Conservation (phyloP, 2,329 filamentous ascomycete species). For the Microdochium nivale region DNA sequence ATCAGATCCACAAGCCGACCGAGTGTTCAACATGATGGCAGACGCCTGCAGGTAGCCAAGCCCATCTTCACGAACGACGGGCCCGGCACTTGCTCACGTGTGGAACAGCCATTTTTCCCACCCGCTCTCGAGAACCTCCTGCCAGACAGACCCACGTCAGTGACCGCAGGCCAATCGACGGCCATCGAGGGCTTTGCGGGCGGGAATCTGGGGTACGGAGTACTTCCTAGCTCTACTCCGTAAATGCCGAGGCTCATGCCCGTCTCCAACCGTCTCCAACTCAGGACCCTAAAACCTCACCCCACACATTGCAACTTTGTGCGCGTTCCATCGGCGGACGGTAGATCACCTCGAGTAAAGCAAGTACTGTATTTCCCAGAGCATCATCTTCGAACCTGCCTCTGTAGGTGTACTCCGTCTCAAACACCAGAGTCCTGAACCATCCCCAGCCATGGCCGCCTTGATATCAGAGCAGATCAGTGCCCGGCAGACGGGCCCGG, state of each 20-base stretch:
- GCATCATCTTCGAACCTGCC: too few relatives aligned
- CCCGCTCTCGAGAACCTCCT: not conserved
- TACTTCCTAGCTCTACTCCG: too few relatives aligned
- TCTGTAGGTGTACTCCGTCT: too few relatives aligned
- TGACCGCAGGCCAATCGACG: not conserved
- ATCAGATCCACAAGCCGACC: too few relatives aligned
- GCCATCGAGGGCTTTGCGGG: not conserved
- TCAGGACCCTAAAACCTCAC: not conserved
- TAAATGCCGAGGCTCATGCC: not conserved
- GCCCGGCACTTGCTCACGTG: too few relatives aligned
- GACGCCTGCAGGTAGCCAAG: too few relatives aligned
- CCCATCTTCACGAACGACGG: too few relatives aligned
- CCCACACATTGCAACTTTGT: not conserved
- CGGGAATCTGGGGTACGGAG: not conserved
- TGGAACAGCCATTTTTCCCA: not conserved
- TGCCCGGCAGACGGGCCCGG: slow-evolving; percentile 4
- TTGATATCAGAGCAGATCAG: slow-evolving; percentile 4
- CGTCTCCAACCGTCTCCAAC: not conserved
- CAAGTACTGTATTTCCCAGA: too few relatives aligned
- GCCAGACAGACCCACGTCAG: not conserved
- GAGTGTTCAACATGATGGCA: too few relatives aligned
- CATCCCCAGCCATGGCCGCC: slow-evolving; percentile 1
- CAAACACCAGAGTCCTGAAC: too few relatives aligned
- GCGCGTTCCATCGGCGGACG: too few relatives aligned
- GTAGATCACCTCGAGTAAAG: too few relatives aligned